phyloP scores from a whole-genome alignment of 1,139 yeast genomes.

The Blastobotrys capitulatus region DNA sequence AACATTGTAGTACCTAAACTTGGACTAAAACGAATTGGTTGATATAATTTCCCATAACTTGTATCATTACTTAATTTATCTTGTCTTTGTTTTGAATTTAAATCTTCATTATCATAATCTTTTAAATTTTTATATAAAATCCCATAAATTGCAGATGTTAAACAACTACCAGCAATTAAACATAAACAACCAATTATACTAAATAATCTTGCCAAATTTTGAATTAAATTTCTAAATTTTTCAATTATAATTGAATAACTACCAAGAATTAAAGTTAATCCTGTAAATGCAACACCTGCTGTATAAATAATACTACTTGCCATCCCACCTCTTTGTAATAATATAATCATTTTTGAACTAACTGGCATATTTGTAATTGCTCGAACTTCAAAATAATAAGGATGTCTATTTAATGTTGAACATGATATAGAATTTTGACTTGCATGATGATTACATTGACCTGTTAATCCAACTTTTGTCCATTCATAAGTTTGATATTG shows the following conservation, averaged over 20 bases:
- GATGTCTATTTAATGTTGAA: neutral
- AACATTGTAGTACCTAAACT: slow-evolving; percentile 2
- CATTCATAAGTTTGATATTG: slow-evolving; percentile 1
- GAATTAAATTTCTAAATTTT: neutral
- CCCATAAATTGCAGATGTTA: neutral
- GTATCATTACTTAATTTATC: neutral
- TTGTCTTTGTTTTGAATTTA: neutral
- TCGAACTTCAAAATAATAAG: slow-evolving; percentile 5
- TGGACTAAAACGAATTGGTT: slow-evolving; percentile 1
- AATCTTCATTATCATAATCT: neutral
- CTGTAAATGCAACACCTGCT: neutral
- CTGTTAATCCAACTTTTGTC: slow-evolving; percentile 6
- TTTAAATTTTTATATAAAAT: slow-evolving; percentile 1
- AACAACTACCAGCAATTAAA: neutral
- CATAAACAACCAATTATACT: neutral
- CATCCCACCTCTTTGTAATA: slow-evolving; percentile 4
- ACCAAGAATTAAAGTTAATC: neutral
- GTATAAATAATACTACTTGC: neutral
- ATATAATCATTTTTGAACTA: neutral
- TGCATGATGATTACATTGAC: slow-evolving; percentile 2
- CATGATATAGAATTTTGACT: neutral
- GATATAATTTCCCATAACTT: neutral
- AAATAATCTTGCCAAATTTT: neutral
- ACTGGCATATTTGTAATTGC: slow-evolving; percentile 4
- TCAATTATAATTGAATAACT: neutral